Evolutionary conservation across 306 rosid species (phyloP).

Genomic region (Cajanus cajan): DNA sequence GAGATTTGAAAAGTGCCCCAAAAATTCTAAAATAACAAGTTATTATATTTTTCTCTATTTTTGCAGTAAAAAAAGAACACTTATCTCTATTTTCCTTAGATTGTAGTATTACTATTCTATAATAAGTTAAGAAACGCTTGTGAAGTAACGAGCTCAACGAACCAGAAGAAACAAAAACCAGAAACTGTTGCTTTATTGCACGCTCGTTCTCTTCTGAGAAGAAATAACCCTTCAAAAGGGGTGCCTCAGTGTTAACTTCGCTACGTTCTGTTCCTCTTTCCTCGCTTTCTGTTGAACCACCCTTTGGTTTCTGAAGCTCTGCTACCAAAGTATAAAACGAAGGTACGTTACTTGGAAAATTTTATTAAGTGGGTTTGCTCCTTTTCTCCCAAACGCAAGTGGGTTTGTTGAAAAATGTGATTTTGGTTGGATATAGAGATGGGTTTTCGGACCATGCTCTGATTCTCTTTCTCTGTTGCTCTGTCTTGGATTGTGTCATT

Average conservation of each 20-base stretch:
- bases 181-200: slow-evolving; percentile 50
- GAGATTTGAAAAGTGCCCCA: slow-evolving; percentile 29
- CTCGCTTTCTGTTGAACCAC: slow-evolving; percentile 42
- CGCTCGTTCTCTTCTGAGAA: slow-evolving; percentile 3
- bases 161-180: slow-evolving; percentile 26
- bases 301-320: not conserved
- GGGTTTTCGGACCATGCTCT: slow-evolving; percentile 32
- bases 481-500: slow-evolving; percentile 5
- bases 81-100: slow-evolving; percentile 10
- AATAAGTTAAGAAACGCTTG: slow-evolving; percentile 39
- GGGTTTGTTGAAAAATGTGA: slow-evolving; percentile 37
- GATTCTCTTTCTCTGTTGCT: slow-evolving; percentile 14
- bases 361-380: slow-evolving; percentile 35
- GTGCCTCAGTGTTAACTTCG: slow-evolving; percentile 17
- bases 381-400: slow-evolving; percentile 2
- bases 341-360: slow-evolving; percentile 25
- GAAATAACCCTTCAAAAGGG: slow-evolving; percentile 10
- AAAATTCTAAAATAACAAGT: not conserved
- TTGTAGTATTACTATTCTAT: not conserved
- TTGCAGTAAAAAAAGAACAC: no score
- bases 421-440: slow-evolving; percentile 32
- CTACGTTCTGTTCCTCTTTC: slow-evolving; percentile 36
- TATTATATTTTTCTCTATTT: not conserved
- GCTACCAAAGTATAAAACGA: not conserved
- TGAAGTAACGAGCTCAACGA: slow-evolving; percentile 37